phyloP scores from a whole-genome alignment of 2,329 filamentous ascomycete genomes.

The Kalaharituber pfeilii region DNA sequence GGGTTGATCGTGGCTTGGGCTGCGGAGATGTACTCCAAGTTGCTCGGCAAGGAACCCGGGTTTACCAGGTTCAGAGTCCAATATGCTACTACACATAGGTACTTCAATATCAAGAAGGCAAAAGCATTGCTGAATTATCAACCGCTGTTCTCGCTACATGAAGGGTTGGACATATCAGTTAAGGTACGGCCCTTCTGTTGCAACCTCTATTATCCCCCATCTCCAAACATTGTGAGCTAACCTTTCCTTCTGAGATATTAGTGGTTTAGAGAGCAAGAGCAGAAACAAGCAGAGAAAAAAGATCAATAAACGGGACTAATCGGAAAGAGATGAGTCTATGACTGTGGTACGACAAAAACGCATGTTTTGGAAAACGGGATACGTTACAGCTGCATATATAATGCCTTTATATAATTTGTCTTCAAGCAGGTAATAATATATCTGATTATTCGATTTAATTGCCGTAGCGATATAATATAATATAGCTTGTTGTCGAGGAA shows the following conservation, averaged over 20 bases:
- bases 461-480: too few relatives aligned
- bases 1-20: slow-evolving; percentile 19
- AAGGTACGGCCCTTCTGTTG: slow-evolving; percentile 8
- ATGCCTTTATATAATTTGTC: too few relatives aligned
- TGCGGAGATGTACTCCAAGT: slow-evolving; percentile 22
- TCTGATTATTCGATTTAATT: too few relatives aligned
- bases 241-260: not conserved
- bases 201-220: not conserved
- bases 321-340: not conserved
- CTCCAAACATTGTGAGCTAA: not conserved
- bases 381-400: too few relatives aligned
- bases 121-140: slow-evolving; percentile 24
- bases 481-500: too few relatives aligned
- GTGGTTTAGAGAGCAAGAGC: slow-evolving; percentile 17
- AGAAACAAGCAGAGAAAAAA: slow-evolving; percentile 13
- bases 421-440: too few relatives aligned
- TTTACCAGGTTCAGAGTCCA: slow-evolving; percentile 23
- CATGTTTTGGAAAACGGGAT: not conserved
- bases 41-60: slow-evolving; percentile 22
- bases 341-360: not conserved
- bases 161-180: slow-evolving; percentile 24
- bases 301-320: slow-evolving; percentile 10
- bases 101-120: slow-evolving; percentile 26
- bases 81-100: slow-evolving; percentile 24
- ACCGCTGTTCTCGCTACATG: slow-evolving; percentile 22